Evolutionary conservation across 2,329 filamentous ascomycete genomes (phyloP), one percentile per base, ranked within the genome.

Genomic region (Fusarium scirpi): DNA sequence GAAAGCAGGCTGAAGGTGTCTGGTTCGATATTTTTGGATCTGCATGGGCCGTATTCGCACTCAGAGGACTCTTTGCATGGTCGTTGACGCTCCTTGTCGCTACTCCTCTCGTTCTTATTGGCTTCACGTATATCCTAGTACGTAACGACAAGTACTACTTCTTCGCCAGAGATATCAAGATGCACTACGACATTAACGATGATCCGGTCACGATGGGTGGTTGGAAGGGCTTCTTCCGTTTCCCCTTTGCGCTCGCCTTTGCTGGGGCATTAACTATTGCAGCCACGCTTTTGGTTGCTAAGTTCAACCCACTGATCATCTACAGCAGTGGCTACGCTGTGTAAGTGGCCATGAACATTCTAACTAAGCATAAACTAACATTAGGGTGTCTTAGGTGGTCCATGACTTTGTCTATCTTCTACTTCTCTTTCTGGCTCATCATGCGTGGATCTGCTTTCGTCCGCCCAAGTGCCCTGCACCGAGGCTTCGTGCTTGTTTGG

Each of bases 21-120:
- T 99, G 94, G 94, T 98, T 98, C 76, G 96, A 98, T 77, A 81
- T 98, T 10, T 95, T 97, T 70, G 96, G 95, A 45, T 87, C 85
- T 58, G 85, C 85, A 3, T 94, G 98, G 78, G 92, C 91, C 18
- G 85, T 97, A 4, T 92, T 98, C 76, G 86, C 87, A 48, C 85
- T 98, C 41, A 89, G 92, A 68, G 94, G 93, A 10, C 86, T 98
- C 61, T 98, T 98, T 80, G 94, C 94, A 6, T 89, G 96, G 81
- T 94, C 94, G 8, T 86, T 98, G 29, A 92, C 92, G 1, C 81
- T 98, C 15, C 88, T 98, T 22, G 90, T 97, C 22, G 90, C 91
- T 22, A 90, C 92, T 1, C 95, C 95, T 1, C 78, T 98, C 47
- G 82, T 91, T 5, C 82, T 98, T 25, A 84, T 93, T 16, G 77